Evolutionary conservation across 148 eudicot genomes (phyloP).

Genomic region (Camellia sinensis): DNA sequence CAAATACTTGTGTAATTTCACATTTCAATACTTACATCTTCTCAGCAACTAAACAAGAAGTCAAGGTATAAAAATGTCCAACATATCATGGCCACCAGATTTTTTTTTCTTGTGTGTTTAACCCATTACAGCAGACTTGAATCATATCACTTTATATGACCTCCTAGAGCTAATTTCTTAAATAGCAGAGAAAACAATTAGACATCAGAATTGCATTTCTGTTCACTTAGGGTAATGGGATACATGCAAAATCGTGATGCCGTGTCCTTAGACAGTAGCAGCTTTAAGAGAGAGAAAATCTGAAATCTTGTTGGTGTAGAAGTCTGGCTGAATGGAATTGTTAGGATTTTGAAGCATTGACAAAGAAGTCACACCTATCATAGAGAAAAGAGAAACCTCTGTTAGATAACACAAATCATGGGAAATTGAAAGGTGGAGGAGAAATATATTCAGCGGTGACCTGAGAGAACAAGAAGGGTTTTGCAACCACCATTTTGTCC

Average conservation of each 20-base stretch:
- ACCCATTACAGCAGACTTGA: neutral
- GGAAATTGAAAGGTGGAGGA: neutral
- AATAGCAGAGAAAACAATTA: neutral
- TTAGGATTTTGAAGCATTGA: constrained; percentile 75
- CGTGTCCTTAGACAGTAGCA: constrained; percentile 56
- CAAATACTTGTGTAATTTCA: neutral
- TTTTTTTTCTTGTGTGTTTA: neutral
- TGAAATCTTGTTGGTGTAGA: constrained; percentile 86
- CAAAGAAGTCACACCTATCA: constrained; percentile 73
- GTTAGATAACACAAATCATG: neutral
- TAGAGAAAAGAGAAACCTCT: neutral
- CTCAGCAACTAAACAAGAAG: neutral
- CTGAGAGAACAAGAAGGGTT: constrained; percentile 98
- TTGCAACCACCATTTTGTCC: constrained; percentile 99
- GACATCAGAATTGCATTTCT: neutral
- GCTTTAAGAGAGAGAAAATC: constrained; percentile 88
- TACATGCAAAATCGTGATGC: neutral
- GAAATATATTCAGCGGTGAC: constrained; percentile 25
- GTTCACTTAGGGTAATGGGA: neutral
- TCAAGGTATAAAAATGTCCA: too few species aligned
- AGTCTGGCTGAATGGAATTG: constrained; percentile 88
- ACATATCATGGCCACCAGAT: neutral
- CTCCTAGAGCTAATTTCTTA: neutral
- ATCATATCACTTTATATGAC: neutral
- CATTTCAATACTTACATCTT: too few species aligned